Conservation (phyloP, 345 rosid species). For the Linum trigynum region DNA sequence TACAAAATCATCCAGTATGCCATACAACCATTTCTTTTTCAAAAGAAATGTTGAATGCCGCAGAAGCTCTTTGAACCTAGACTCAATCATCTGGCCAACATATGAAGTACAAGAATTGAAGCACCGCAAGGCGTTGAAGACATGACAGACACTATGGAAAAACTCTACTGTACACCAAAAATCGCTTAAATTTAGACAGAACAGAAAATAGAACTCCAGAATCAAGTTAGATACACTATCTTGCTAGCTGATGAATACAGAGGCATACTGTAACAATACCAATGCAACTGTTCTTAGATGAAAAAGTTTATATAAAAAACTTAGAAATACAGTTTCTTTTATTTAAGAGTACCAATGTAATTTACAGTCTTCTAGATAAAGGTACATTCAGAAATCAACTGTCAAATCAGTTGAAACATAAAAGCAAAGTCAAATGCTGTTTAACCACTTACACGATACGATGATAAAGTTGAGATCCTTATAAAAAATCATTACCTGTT, state of each 20-base stretch:
- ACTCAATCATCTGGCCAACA: conserved; percentile 68
- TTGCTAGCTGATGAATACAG: not conserved
- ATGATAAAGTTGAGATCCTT: no score
- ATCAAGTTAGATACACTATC: not conserved
- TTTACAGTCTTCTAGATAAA: no score
- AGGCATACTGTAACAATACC: not conserved
- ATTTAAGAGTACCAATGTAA: no score
- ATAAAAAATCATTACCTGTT: no score
- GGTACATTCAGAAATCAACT: not conserved
- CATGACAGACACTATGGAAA: conserved; percentile 1
- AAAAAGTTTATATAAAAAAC: no score
- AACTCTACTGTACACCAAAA: not conserved
- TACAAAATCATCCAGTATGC: conserved; percentile 83
- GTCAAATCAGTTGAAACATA: not conserved
- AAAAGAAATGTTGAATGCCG: conserved; percentile 70
- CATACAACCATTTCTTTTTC: conserved; percentile 88
- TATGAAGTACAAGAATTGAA: not conserved
- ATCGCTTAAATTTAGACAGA: not conserved
- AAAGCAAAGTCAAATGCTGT: not conserved
- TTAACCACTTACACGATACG: not conserved
- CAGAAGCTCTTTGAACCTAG: conserved; percentile 76
- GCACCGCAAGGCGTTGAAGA: not conserved
- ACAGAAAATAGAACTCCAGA: not conserved
- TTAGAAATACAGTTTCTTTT: not conserved
- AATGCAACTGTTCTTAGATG: not conserved